Percentiles rank a stretch among this genome's conserved stretches.
These are phyloP conservation scores for Nitzschia sp. DNA, from an alignment of 108 stramenopile genomes.

Conservation along the genomic window DNA sequence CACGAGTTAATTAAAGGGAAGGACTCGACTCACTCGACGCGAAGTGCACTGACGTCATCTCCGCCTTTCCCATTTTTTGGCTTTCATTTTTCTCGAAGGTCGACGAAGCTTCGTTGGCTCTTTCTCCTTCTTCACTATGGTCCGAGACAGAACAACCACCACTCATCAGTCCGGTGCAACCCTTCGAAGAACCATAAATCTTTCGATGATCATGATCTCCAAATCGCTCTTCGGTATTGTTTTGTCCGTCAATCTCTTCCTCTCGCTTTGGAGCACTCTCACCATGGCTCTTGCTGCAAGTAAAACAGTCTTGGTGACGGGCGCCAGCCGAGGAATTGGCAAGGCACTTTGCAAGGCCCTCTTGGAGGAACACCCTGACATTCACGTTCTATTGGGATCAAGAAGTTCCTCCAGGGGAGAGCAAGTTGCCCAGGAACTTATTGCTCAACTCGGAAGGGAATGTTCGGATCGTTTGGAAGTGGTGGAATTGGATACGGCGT, in stretches of 20 bases:
- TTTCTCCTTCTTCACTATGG: too few species aligned
- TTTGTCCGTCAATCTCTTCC: neutral
- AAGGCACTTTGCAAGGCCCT: conserved; percentile 58
- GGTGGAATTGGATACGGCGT: conserved; percentile 50
- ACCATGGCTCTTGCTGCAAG: conserved; percentile 4
- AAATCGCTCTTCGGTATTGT: too few species aligned
- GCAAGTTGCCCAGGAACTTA: conserved; percentile 54
- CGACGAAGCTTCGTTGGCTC: too few species aligned
- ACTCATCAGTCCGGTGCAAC: too few species aligned
- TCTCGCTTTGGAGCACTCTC: neutral
- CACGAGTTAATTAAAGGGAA: too few species aligned
- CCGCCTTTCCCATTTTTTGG: too few species aligned
- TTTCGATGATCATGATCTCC: too few species aligned
- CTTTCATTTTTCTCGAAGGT: too few species aligned
- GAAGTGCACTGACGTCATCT: too few species aligned
- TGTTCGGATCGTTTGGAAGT: conserved; percentile 46
- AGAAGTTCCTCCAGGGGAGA: conserved; percentile 41
- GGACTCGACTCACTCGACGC: too few species aligned
- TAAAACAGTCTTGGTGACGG: conserved; percentile 47
- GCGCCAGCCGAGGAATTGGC: conserved; percentile 63
- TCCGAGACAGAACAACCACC: too few species aligned
- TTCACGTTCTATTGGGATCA: conserved; percentile 59
- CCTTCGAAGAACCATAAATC: too few species aligned
- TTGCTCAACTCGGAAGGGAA: conserved; percentile 25
- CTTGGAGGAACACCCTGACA: conserved; percentile 49